Evolutionary conservation across 805 yeast species (phyloP).

Genomic region (Lachancea sp.): DNA sequence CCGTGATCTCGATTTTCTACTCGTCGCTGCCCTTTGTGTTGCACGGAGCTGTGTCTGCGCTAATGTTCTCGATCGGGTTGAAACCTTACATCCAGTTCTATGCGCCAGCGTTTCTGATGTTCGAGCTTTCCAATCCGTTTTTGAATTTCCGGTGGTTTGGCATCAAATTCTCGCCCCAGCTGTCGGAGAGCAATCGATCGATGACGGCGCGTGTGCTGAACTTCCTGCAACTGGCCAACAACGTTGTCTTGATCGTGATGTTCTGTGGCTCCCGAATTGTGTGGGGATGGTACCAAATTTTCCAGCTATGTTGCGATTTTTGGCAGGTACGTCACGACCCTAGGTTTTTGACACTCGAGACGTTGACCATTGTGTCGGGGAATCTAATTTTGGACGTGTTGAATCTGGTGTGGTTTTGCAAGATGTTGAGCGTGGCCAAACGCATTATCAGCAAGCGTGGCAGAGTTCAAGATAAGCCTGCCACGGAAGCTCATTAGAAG

Average conservation of each 20-base stretch:
- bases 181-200: conserved; percentile 10
- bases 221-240: conserved; percentile 45
- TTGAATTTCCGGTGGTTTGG: conserved; percentile 86
- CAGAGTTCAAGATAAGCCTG: conserved; percentile 11
- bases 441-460: conserved; percentile 30
- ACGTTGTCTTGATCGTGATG: conserved; percentile 46
- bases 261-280: conserved; percentile 69
- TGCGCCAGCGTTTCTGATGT: conserved; percentile 70
- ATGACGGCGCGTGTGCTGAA: conserved; percentile 36
- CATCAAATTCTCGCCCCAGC: conserved; percentile 21
- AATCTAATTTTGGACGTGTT: conserved; percentile 58
- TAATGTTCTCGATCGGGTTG: conserved; percentile 59
- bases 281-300: conserved; percentile 76
- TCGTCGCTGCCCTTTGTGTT: conserved; percentile 59
- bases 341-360: conserved; percentile 40
- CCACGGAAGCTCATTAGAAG: conserved; percentile 5
- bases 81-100: conserved; percentile 70
- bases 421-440: conserved; percentile 63
- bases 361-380: conserved; percentile 32
- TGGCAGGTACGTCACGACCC: conserved; percentile 35
- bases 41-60: conserved; percentile 68
- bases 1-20: conserved; percentile 53
- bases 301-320: conserved; percentile 42
- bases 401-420: conserved; percentile 73
- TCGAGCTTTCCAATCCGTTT: conserved; percentile 84